phyloP scores from a whole-genome alignment of 192 early-diverging fungal species.

The Backusella parvicylindrica region DNA sequence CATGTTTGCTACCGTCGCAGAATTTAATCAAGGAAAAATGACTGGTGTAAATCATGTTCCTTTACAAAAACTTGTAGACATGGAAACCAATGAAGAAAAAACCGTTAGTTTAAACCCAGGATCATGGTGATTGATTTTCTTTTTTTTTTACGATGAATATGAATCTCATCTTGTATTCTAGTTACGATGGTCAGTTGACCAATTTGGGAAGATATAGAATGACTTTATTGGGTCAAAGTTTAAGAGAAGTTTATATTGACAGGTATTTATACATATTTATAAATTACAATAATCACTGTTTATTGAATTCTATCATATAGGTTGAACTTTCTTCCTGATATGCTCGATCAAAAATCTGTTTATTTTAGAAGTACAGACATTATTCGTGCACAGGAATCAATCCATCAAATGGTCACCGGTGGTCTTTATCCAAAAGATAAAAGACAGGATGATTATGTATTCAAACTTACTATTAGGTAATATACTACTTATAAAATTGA shows the following conservation, averaged over 20 bases:
- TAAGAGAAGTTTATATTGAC: slow-evolving; percentile 34
- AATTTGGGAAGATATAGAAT: slow-evolving; percentile 33
- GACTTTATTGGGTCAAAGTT: slow-evolving; percentile 21
- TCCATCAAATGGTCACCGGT: slow-evolving; percentile 33
- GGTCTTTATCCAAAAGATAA: slow-evolving; percentile 35
- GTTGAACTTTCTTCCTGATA: slow-evolving; percentile 23
- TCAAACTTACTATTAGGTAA: slow-evolving; percentile 37
- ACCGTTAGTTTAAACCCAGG: background rate
- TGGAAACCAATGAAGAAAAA: background rate
- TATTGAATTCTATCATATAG: background rate
- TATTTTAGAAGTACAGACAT: slow-evolving; percentile 33
- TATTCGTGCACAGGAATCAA: slow-evolving; percentile 34
- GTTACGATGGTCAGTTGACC: slow-evolving; percentile 36
- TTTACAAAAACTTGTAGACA: slow-evolving; percentile 15
- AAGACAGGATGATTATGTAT: slow-evolving; percentile 2
- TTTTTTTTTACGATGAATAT: background rate
- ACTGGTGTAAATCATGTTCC: background rate
- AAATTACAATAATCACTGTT: background rate
- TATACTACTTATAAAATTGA: no score
- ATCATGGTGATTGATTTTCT: slow-evolving; percentile 7
- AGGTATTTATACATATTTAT: background rate
- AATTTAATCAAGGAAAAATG: slow-evolving; percentile 1
- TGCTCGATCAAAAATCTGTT: slow-evolving; percentile 6
- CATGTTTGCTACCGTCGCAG: slow-evolving; percentile 24
- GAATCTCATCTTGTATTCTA: background rate